Base-by-base conservation (phyloP, 1,139 yeast genomes). In the Kurtzmaniella quercitrusa region DNA sequence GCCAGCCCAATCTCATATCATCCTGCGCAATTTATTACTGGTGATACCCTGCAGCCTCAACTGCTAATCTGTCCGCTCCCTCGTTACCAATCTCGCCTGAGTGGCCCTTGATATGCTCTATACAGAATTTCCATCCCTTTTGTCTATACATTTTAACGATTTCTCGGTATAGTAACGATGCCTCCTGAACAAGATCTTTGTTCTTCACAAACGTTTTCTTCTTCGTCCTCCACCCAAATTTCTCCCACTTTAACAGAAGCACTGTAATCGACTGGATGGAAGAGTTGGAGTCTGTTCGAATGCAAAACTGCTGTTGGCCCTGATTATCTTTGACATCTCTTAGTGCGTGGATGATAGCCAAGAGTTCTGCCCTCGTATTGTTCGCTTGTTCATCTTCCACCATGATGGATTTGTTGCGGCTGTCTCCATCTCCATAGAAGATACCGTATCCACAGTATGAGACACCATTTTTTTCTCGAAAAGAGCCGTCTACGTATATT, bases 351-450 rank as follows among this genome's bases (percentile, higher is more conserved):
- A 64, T 58, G 19, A 86, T 70, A 0, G 95, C 97, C 15, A 66
- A 59, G 17, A 90, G 70, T 60, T 91, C 97, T 2, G 95, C 95
- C 38, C 90, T 67, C 53, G 86, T 91, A 55, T 89, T 91, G 0
- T 96, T 89, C 36, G 83, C 27, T 34, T 19, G 23, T n/a, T 34
- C 37, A 12, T 36, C 25, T 5, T 11, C 25, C 4, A 21, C 25
- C 18, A 16, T 14, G 9, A 36, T 24, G 3, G 38, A 36, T 19
- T 36, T 14, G 16, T 85, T 84, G 39, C 83, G 65, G 2, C 66
- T 47, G 55, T 84, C 85, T 17, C 60, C 58, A 0, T 56, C 62
- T 0, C 89, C 91, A 58, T 76, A 87, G 57, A 67, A 87, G 0
- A 84, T 86, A 16, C 95, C 96, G 55, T 75, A 79, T 0, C 96